These are phyloP conservation scores for Elymus sibiricus DNA, from an alignment of 176 grass and related monocot species.

Conservation along the genomic window DNA sequence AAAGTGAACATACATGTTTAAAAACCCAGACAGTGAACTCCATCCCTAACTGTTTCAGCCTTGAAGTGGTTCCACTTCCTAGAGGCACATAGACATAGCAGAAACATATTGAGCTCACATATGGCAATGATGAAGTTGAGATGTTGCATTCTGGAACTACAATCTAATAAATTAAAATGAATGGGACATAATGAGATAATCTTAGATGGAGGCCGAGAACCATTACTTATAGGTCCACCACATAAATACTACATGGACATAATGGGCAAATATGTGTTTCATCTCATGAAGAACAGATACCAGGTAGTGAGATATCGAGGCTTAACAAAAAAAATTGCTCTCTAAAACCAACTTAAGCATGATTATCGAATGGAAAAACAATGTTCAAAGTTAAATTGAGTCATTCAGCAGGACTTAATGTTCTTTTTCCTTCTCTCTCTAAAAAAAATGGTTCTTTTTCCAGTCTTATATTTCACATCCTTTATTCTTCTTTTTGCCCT, in stretches of 20 bases:
- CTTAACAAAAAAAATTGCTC: neutral
- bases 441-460: neutral
- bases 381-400: neutral
- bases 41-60: slow-evolving; percentile 94
- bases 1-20: slow-evolving; percentile 76
- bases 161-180: slow-evolving; percentile 10
- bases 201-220: neutral
- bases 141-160: neutral
- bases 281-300: slow-evolving; percentile 11
- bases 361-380: neutral
- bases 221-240: neutral
- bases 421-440: neutral
- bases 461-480: neutral
- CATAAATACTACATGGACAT: neutral
- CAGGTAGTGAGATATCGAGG: neutral
- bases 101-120: slow-evolving; percentile 15
- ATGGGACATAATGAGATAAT: slow-evolving; percentile 1
- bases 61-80: slow-evolving; percentile 85
- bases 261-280: neutral
- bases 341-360: neutral
- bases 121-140: slow-evolving; percentile 3
- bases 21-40: slow-evolving; percentile 98
- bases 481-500: neutral
- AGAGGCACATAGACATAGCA: slow-evolving; percentile 28
- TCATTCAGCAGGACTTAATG: neutral